phyloP scores from a whole-genome alignment of 768 basidiomycete genomes.

The Grammothele lineata region DNA sequence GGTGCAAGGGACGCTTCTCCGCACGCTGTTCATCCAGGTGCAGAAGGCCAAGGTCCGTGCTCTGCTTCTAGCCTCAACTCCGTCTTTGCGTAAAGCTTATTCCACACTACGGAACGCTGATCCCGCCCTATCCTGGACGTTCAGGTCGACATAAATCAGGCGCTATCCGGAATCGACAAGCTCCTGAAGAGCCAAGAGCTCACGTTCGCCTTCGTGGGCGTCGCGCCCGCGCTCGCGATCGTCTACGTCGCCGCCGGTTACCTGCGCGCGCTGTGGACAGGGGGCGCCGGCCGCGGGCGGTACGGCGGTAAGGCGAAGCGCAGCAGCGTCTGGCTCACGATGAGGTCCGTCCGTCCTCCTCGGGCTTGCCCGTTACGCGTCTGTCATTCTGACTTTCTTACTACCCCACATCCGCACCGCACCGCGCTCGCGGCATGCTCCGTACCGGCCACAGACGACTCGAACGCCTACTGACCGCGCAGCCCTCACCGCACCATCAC shows the following conservation, averaged over 20 bases:
- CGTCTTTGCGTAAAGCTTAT: background rate
- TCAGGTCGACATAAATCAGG: constrained; percentile 90
- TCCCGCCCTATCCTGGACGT: background rate
- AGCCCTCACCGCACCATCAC: constrained; percentile 29
- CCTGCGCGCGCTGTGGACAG: constrained; percentile 44
- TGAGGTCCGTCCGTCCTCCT: constrained; percentile 45
- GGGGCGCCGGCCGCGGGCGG: constrained; percentile 42
- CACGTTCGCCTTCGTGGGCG: constrained; percentile 95
- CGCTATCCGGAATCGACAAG: constrained; percentile 87
- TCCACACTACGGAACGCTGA: background rate
- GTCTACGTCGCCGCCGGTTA: constrained; percentile 65
- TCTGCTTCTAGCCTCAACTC: background rate
- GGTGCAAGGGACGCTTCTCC: constrained; percentile 72
- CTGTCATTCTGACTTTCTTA: background rate
- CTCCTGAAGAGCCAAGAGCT: constrained; percentile 91
- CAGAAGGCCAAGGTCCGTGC: constrained; percentile 90
- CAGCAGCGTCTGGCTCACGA: constrained; percentile 60
- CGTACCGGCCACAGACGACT: constrained; percentile 50
- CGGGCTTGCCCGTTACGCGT: background rate
- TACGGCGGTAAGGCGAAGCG: constrained; percentile 57
- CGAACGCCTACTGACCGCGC: constrained; percentile 61
- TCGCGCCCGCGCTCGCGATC: constrained; percentile 83
- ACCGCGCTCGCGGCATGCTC: background rate
- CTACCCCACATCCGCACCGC: no score
- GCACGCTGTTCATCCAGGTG: constrained; percentile 86